Conservation (phyloP, 2,329 filamentous ascomycete genomes). For the Pleurostoma richardsiae region DNA sequence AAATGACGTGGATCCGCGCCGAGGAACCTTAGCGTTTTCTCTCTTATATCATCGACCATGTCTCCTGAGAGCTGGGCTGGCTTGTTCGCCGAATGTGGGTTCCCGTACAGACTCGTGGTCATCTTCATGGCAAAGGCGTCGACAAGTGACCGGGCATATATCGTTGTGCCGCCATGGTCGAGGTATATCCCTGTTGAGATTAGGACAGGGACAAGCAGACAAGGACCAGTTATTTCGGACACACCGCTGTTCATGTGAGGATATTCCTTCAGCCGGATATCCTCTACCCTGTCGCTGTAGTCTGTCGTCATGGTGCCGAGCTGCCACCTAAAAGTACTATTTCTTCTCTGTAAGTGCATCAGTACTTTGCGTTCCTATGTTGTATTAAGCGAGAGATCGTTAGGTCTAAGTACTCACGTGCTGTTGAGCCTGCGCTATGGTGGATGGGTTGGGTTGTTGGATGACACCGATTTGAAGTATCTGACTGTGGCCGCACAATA, state of each 20-base stretch:
- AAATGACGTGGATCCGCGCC: conserved; percentile 53
- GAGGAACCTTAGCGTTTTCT: conserved; percentile 50
- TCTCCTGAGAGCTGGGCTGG: conserved; percentile 54
- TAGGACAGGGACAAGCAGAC: not conserved
- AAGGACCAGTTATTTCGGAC: not conserved
- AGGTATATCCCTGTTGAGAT: conserved; percentile 40
- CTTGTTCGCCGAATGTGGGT: conserved; percentile 61
- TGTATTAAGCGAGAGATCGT: no score
- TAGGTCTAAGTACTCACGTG: no score
- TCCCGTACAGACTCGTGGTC: conserved; percentile 55
- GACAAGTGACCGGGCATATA: conserved; percentile 54
- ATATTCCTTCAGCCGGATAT: conserved; percentile 31
- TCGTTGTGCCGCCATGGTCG: conserved; percentile 53
- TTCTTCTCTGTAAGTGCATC: no score
- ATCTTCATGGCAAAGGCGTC: conserved; percentile 51
- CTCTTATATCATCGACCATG: conserved; percentile 50
- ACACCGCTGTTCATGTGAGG: conserved; percentile 36
- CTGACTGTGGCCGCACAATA: no score
- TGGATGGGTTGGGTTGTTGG: no score
- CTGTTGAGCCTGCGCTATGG: no score
- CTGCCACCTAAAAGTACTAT: no score
- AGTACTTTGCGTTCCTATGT: no score
- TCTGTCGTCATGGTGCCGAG: not conserved
- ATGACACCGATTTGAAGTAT: no score
- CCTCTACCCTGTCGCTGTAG: conserved; percentile 28